Conservation (phyloP, 225 moss, liverwort and hornwort species). For the Polytrichum commune region DNA sequence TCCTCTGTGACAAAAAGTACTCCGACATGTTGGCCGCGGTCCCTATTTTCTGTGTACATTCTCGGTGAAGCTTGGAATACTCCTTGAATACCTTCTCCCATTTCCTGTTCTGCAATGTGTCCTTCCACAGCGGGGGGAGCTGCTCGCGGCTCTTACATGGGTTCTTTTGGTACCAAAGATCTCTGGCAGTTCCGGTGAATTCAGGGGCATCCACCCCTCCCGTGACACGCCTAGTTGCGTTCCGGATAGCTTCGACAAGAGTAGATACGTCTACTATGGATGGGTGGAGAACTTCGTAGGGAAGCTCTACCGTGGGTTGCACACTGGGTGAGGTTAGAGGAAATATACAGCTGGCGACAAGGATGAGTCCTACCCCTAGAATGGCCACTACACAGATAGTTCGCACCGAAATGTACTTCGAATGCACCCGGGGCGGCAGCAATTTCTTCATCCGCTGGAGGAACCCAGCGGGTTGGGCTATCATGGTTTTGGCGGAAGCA, state of each 20-base stretch:
- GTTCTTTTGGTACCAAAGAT: constrained; percentile 48
- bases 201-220: constrained; percentile 5
- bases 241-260: constrained; percentile 23
- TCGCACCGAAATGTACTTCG: constrained; percentile 24
- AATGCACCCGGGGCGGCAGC: constrained; percentile 39
- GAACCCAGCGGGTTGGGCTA: neutral
- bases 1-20: constrained; percentile 28
- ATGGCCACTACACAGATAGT: constrained; percentile 20
- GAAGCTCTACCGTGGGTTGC: neutral
- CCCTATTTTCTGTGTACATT: constrained; percentile 43
- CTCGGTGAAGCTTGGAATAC: constrained; percentile 71
- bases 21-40: constrained; percentile 34
- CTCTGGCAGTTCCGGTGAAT: constrained; percentile 13
- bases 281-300: neutral
- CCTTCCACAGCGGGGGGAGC: constrained; percentile 50
- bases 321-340: neutral
- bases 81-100: constrained; percentile 57
- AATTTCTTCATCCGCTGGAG: constrained; percentile 4
- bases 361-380: constrained; percentile 14
- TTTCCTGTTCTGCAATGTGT: constrained; percentile 43
- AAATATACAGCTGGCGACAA: constrained; percentile 5
- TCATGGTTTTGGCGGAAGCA: neutral
- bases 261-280: constrained; percentile 4
- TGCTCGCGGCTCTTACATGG: constrained; percentile 67
- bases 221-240: constrained; percentile 26